A percentile compares a stretch with the other conserved stretches of the same genome.
These are phyloP conservation scores for Phytophthora pini DNA, from an alignment of 352 stramenopile genomes.

Conservation along the genomic window DNA sequence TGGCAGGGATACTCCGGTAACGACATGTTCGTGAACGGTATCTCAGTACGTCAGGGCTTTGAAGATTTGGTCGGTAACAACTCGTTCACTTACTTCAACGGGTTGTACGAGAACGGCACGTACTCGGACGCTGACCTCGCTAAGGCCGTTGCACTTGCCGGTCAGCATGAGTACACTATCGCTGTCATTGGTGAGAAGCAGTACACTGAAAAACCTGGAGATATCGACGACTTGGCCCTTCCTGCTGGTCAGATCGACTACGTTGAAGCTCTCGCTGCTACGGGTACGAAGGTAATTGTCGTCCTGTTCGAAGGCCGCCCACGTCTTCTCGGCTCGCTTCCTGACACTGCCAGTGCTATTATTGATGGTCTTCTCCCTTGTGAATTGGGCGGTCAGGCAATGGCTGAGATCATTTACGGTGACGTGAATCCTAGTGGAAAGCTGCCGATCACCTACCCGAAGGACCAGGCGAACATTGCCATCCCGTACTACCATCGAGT, in stretches of 20 bases:
- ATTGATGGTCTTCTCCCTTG: conserved; percentile 78
- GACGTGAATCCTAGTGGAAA: conserved; percentile 78
- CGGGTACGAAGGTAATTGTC: conserved; percentile 78
- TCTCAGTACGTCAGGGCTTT: conserved; percentile 57
- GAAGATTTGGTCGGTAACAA: conserved; percentile 34
- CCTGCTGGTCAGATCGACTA: conserved; percentile 74
- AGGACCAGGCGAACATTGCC: conserved; percentile 57
- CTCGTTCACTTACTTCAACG: conserved; percentile 58
- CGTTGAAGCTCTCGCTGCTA: conserved; percentile 63
- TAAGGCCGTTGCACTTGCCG: conserved; percentile 51
- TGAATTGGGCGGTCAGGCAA: conserved; percentile 74
- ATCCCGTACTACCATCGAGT: conserved; percentile 79
- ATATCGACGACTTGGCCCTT: conserved; percentile 78
- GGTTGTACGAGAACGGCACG: conserved; percentile 55
- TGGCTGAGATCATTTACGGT: conserved; percentile 86
- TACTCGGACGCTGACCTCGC: conserved; percentile 52
- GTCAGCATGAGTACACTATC: conserved; percentile 61
- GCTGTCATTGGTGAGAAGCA: conserved; percentile 74
- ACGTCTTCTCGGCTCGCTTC: conserved; percentile 67
- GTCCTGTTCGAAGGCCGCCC: conserved; percentile 84
- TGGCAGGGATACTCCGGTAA: conserved; percentile 84
- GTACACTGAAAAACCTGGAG: conserved; percentile 86
- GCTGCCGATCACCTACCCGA: conserved; percentile 86
- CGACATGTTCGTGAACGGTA: conserved; percentile 55
- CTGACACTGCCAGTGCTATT: conserved; percentile 61